These are phyloP conservation scores for Penicillium sp. DNA, from an alignment of 2,329 filamentous ascomycete species.

Conservation along the genomic window DNA sequence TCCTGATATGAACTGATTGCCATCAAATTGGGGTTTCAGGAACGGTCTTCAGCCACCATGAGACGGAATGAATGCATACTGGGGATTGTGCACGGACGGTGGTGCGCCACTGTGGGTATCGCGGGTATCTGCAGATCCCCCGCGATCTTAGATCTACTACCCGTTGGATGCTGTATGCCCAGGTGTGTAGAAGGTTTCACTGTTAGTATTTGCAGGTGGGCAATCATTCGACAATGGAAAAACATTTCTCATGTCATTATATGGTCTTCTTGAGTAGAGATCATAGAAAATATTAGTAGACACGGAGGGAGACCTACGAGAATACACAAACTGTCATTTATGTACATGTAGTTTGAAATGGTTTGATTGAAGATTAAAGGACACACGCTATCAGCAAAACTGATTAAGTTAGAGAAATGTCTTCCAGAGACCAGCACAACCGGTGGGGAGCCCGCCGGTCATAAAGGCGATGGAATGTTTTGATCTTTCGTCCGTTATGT, in stretches of 20 bases:
- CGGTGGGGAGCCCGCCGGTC: neutral
- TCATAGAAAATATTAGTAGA: no score
- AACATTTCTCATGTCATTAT: no score
- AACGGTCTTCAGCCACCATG: no score
- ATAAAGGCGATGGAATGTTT: neutral
- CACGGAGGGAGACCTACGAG: neutral
- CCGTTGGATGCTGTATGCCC: neutral
- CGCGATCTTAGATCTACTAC: neutral
- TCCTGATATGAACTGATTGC: no score
- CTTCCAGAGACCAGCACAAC: neutral
- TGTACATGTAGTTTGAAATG: neutral
- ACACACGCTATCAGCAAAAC: neutral
- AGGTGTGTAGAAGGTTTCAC: no score
- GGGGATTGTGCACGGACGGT: neutral
- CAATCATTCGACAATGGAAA: neutral
- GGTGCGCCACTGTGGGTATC: neutral
- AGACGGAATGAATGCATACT: neutral
- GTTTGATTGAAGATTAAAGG: neutral
- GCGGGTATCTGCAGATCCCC: constrained; percentile 2
- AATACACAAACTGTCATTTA: neutral
- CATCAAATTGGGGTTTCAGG: no score
- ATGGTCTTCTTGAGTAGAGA: neutral
- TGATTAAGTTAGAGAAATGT: neutral
- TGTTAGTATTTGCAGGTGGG: neutral
- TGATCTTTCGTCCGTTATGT: neutral